These are phyloP conservation scores for Lentinus tigrinus DNA, from an alignment of 768 basidiomycete genomes.

Conservation along the genomic window DNA sequence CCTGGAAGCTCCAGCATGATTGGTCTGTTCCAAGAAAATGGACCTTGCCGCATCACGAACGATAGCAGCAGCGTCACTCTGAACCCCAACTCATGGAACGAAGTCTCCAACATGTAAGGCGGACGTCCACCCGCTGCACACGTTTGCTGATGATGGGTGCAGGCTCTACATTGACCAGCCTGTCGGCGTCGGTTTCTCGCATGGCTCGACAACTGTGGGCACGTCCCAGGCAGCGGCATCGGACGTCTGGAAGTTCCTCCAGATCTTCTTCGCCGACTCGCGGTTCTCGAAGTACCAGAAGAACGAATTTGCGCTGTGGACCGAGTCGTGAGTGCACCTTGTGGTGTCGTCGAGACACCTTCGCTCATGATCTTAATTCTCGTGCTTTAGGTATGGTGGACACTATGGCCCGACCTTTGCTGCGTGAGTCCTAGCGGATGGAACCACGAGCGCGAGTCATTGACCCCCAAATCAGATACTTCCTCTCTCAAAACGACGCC, in stretches of 20 bases:
- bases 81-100: slow-evolving; percentile 62
- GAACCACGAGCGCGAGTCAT: background rate
- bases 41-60: slow-evolving; percentile 45
- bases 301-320: slow-evolving; percentile 58
- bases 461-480: slow-evolving; percentile 32
- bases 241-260: slow-evolving; percentile 63
- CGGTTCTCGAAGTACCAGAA: slow-evolving; percentile 48
- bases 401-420: slow-evolving; percentile 41
- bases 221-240: slow-evolving; percentile 53
- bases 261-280: slow-evolving; percentile 57
- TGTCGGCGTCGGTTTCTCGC: slow-evolving; percentile 60
- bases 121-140: background rate
- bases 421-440: slow-evolving; percentile 17
- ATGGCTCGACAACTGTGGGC: slow-evolving; percentile 48
- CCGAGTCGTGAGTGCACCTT: slow-evolving; percentile 44
- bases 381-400: slow-evolving; percentile 31
- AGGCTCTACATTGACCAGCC: slow-evolving; percentile 64
- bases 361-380: slow-evolving; percentile 14
- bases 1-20: slow-evolving; percentile 41
- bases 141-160: background rate
- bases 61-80: slow-evolving; percentile 46
- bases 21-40: slow-evolving; percentile 42
- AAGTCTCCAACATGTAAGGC: slow-evolving; percentile 45
- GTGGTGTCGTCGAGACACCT: background rate
- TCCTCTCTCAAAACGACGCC: slow-evolving; percentile 58